Base-by-base conservation (phyloP, 768 basidiomycete genomes). In the Xerocomellus amylosporus region DNA sequence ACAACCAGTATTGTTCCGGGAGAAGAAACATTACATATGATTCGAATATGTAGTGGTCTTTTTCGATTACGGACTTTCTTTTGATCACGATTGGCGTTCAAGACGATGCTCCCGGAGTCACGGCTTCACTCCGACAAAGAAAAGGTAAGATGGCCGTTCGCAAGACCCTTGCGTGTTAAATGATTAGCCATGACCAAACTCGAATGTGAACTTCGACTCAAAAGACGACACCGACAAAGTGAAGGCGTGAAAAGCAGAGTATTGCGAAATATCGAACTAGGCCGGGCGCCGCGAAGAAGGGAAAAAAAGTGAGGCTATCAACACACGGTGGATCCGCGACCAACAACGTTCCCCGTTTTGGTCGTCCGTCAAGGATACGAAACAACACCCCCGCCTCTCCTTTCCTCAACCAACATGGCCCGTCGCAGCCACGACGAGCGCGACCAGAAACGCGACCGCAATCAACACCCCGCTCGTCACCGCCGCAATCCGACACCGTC, bases 381-480 rank as follows among this genome's bases (percentile, higher is more conserved):
- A 33, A 30, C 24, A 24, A 24, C 24, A 24, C 24, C 3, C n/a
- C 42, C 12, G 1, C 5, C 7, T 13, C 12, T 5, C 46, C 5
- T n/a, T 33, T 10, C 10, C 40, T 47, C 52, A 61, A n/a, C 5
- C 34, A 3, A 8, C 3, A 7, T 17, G 34, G 9, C 30, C 22
- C 24, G 41, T 51, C 44, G 26, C 41, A 3, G 28, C 62, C n/a
- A 81, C 64, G 49, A 83, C 58, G 54, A 86, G 59, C 20, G 78
- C 73, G 36, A 73, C 80, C 39, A 87, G 75, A 58, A 85, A 77
- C 5, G 79, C 84, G 2, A 65, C 54, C 19, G 66, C 26, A 3
- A 80, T 78, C 74, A 76, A 71, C 59, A 73, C 74, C 71, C 72
- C 86, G 65, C 77, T 86, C 73, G 67, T 77, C 72, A 84, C 81